Percentiles rank a stretch among this genome's conserved stretches.
phyloP scores from a whole-genome alignment of 352 stramenopile genomes.

The Globisporangium splendens region DNA sequence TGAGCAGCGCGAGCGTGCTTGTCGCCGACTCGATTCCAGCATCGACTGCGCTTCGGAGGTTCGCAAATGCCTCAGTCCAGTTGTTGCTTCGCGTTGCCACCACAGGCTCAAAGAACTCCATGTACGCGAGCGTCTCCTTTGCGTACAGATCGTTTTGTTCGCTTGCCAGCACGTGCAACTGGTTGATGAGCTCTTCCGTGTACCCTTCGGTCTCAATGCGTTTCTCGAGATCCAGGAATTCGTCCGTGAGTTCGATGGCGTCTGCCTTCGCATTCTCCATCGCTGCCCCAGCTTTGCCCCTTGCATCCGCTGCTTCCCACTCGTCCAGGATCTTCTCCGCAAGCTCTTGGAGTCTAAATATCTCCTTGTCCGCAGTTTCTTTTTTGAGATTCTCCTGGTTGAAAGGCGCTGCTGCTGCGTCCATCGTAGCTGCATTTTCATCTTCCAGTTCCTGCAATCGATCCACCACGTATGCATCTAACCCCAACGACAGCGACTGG shows the following conservation, averaged over 20 bases:
- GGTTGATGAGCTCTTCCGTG: conserved; percentile 30
- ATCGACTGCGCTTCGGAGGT: conserved; percentile 40
- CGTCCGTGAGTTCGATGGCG: conserved; percentile 31
- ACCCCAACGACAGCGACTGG: not conserved
- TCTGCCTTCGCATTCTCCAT: not conserved
- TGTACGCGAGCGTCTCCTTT: conserved; percentile 53
- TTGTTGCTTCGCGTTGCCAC: conserved; percentile 15
- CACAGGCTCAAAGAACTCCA: conserved; percentile 52
- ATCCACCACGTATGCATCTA: conserved; percentile 13
- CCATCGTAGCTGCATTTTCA: conserved; percentile 3
- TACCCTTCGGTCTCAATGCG: conserved; percentile 42
- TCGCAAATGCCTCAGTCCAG: conserved; percentile 39
- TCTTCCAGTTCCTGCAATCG: conserved; percentile 22
- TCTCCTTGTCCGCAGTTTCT: conserved; percentile 19
- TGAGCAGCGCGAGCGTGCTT: conserved; percentile 48
- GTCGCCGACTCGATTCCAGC: conserved; percentile 35
- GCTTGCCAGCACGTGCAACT: conserved; percentile 25
- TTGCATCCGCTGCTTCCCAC: conserved; percentile 1
- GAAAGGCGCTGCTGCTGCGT: no score
- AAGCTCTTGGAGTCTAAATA: conserved; percentile 14
- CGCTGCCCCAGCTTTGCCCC: not conserved
- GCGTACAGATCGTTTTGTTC: conserved; percentile 40
- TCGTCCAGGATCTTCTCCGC: conserved; percentile 21
- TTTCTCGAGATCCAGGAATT: conserved; percentile 50
- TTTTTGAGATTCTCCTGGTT: conserved; percentile 6